A percentile compares a stretch with the other conserved stretches of the same genome.
Conservation (phyloP, 495 filamentous ascomycete species). For the Penicillium cinerascens region DNA sequence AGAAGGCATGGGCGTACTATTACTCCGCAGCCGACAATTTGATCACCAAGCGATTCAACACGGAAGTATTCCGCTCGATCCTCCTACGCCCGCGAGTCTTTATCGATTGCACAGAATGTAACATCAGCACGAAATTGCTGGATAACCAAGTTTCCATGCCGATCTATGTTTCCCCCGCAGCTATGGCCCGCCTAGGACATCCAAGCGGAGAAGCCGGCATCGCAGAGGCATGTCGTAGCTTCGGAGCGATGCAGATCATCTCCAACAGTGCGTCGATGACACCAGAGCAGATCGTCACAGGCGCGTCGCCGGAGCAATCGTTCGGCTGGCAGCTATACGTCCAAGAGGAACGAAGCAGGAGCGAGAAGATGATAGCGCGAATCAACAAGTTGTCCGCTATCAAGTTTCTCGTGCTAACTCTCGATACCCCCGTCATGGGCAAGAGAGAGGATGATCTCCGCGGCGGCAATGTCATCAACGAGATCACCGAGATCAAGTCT, state of each 20-base stretch:
- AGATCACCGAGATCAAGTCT: constrained; percentile 30
- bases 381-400: constrained; percentile 65
- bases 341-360: constrained; percentile 72
- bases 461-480: constrained; percentile 43
- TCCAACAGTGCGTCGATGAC: constrained; percentile 85
- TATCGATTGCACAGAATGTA: constrained; percentile 68
- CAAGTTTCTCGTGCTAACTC: constrained; percentile 77
- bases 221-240: constrained; percentile 67
- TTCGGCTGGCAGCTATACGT: constrained; percentile 95
- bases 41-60: constrained; percentile 72
- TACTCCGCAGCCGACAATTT: constrained; percentile 84
- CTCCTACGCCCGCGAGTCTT: constrained; percentile 83
- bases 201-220: constrained; percentile 86
- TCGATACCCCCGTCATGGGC: constrained; percentile 83
- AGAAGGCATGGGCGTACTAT: constrained; percentile 91
- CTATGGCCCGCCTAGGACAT: constrained; percentile 86
- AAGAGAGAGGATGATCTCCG: constrained; percentile 86
- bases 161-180: constrained; percentile 80
- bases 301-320: constrained; percentile 59
- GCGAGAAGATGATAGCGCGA: constrained; percentile 71
- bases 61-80: constrained; percentile 69
- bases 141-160: constrained; percentile 66
- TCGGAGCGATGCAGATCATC: constrained; percentile 76
- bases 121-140: constrained; percentile 64
- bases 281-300: constrained; percentile 78